Evolutionary conservation across 768 basidiomycete species (phyloP).

Genomic region (Strobilomyces confusus): DNA sequence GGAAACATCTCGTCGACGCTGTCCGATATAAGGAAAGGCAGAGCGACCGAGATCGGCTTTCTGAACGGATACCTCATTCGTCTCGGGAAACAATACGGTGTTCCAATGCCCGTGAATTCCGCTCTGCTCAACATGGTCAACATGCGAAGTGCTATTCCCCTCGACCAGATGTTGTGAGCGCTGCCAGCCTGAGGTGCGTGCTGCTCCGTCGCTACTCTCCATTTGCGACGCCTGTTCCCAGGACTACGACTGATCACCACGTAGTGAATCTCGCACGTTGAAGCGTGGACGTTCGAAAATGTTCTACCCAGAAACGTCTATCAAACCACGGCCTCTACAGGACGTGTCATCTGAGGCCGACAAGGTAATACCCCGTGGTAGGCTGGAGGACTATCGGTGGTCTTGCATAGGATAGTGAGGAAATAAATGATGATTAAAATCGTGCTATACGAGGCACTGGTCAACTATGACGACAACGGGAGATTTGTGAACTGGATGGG

Average conservation of each 20-base stretch:
- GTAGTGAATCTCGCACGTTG: not conserved
- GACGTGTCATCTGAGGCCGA: too few relatives aligned
- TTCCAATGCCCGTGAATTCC: slow-evolving; percentile 56
- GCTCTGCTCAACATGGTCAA: slow-evolving; percentile 57
- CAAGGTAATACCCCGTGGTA: too few relatives aligned
- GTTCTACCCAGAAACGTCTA: too few relatives aligned
- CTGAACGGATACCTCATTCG: slow-evolving; percentile 78
- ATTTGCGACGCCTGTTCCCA: not conserved
- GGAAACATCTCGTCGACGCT: slow-evolving; percentile 88
- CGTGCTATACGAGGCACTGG: not conserved
- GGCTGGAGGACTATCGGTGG: not conserved
- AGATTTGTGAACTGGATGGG: slow-evolving; percentile 54
- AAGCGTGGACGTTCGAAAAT: not conserved
- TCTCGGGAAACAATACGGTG: slow-evolving; percentile 53
- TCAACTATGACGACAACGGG: slow-evolving; percentile 25
- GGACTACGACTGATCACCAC: not conserved
- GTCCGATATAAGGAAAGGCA: slow-evolving; percentile 58
- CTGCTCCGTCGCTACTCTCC: not conserved
- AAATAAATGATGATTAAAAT: slow-evolving; percentile 2
- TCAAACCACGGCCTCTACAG: too few relatives aligned
- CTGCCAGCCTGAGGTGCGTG: slow-evolving; percentile 8
- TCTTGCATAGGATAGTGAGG: not conserved
- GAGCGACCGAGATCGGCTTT: slow-evolving; percentile 71
- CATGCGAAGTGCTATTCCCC: slow-evolving; percentile 52
- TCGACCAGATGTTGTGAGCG: slow-evolving; percentile 41